Base-by-base conservation (phyloP, 1,284 basidiomycete genomes). In the Nidula niveotomentosa region DNA sequence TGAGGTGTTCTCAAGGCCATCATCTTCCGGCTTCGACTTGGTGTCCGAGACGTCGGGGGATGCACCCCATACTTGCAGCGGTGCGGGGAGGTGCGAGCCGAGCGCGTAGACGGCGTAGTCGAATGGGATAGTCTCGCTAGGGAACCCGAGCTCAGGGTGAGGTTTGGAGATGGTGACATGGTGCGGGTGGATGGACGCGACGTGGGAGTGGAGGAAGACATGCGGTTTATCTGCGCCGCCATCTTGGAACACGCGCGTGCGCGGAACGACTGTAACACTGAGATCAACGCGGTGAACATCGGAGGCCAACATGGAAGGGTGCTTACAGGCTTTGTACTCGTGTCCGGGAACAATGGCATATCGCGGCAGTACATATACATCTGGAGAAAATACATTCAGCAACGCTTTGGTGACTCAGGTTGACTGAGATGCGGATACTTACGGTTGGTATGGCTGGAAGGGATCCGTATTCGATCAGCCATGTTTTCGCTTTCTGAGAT, bases 281-380 rank as follows among this genome's bases (percentile, higher is more conserved):
- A 37, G 4, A 57, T 18, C 30, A 15, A 10, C 41, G 49, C 55
- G 53, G 60, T 35, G 8, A 33, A 49, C 36, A 44, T 30, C 15
- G 52, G 23, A 45, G 10, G 51, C 17, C 23, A 43, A 13, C 36
- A 15, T 49, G 39, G 15, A 17, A 34, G 52, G 34, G 51, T 45
- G 15, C 71, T 71, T 66, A 80, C 85, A 86, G 15, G 86, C 85
- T 74, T 90, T 90, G 72, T 89, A 83, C 69, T 88, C 87, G 63
- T 90, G 85, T 35, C 81, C 80, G 6, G 85, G 77, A 7, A 90
- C 74, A 10, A 88, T 80, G 8, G 83, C 78, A 59, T 83, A 82
- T 48, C 88, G 77, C 2, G 88, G 85, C 49, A 88, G 75, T 51
- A 82, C 80, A 67, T 88, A 86, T 5, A 85, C 74, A 63, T 86